Conservation (phyloP, 2,329 filamentous ascomycete genomes). For the Chrysoporthe cubensis region DNA sequence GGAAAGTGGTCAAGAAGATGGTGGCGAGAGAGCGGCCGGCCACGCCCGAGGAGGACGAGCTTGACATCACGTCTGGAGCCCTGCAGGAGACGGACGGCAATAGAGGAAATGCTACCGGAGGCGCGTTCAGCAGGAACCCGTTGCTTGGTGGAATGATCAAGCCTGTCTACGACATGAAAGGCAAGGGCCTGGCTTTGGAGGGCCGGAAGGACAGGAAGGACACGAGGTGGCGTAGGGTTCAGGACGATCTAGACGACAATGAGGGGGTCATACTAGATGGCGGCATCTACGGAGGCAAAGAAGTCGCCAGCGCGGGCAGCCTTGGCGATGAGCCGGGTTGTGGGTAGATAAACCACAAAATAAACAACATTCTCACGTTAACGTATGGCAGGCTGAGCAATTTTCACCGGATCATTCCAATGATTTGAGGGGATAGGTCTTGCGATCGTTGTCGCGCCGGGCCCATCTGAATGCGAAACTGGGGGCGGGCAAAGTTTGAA, state of each 20-base stretch:
- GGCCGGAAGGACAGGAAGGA: constrained; percentile 46
- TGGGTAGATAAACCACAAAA: constrained; percentile 34
- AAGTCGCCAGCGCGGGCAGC: constrained; percentile 23
- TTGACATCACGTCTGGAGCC: constrained; percentile 38
- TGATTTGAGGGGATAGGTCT: too few relatives aligned
- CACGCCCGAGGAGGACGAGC: constrained; percentile 52
- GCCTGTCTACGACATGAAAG: constrained; percentile 62
- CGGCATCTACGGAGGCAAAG: constrained; percentile 50
- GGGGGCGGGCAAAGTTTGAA: background rate
- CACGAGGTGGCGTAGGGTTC: constrained; percentile 61
- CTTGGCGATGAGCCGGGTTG: constrained; percentile 46
- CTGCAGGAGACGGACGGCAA: constrained; percentile 43
- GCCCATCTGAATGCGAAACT: too few relatives aligned
- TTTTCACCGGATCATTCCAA: background rate
- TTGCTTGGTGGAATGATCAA: constrained; percentile 67
- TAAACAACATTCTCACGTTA: background rate
- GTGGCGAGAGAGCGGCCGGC: constrained; percentile 62
- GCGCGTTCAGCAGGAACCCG: constrained; percentile 72
- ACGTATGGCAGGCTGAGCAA: background rate
- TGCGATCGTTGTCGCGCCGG: too few relatives aligned
- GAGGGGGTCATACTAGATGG: constrained; percentile 63
- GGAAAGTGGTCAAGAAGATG: constrained; percentile 76
- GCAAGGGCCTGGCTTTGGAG: constrained; percentile 50
- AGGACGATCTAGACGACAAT: constrained; percentile 63
- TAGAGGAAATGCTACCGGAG: constrained; percentile 44